A percentile compares a stretch with the other conserved stretches of the same genome.
phyloP scores from a whole-genome alignment of 2,329 filamentous ascomycete genomes.

The Tolypocladium capitatum region DNA sequence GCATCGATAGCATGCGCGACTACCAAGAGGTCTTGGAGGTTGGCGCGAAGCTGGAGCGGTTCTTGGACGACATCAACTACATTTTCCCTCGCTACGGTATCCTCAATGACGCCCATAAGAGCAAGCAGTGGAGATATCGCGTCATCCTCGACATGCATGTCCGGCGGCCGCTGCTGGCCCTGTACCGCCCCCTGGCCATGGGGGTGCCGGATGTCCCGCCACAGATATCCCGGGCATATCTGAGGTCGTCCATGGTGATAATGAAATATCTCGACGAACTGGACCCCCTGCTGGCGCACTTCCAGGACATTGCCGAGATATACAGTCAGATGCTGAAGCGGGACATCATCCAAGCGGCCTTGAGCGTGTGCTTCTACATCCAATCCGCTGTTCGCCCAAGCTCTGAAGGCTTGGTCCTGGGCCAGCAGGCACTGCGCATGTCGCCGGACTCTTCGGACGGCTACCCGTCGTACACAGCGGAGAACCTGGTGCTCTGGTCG shows the following conservation, averaged over 20 bases:
- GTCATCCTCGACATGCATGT: conserved; percentile 41
- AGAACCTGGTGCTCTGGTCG: conserved; percentile 28
- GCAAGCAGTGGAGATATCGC: conserved; percentile 36
- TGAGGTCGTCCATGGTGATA: conserved; percentile 42
- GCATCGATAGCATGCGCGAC: conserved; percentile 38
- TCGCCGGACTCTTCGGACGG: conserved; percentile 22
- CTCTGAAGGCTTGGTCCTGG: conserved; percentile 15
- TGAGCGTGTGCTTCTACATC: conserved; percentile 44
- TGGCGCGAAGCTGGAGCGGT: conserved; percentile 37
- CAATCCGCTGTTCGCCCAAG: conserved; percentile 17
- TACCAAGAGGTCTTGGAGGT: conserved; percentile 40
- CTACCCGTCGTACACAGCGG: conserved; percentile 18
- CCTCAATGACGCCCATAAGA: conserved; percentile 28
- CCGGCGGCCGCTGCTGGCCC: conserved; percentile 34
- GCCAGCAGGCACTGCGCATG: conserved; percentile 18
- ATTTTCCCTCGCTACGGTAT: conserved; percentile 34
- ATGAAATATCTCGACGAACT: conserved; percentile 41
- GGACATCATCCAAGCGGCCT: conserved; percentile 40
- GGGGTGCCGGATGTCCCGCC: conserved; percentile 35
- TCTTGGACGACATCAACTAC: conserved; percentile 40
- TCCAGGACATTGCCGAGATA: conserved; percentile 35
- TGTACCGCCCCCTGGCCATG: conserved; percentile 42
- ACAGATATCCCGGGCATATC: conserved; percentile 37
- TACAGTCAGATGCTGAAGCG: conserved; percentile 38
- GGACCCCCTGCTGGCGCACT: conserved; percentile 32